Base-by-base conservation (phyloP, 2,329 filamentous ascomycete genomes). In the Sclerotinia borealis region DNA sequence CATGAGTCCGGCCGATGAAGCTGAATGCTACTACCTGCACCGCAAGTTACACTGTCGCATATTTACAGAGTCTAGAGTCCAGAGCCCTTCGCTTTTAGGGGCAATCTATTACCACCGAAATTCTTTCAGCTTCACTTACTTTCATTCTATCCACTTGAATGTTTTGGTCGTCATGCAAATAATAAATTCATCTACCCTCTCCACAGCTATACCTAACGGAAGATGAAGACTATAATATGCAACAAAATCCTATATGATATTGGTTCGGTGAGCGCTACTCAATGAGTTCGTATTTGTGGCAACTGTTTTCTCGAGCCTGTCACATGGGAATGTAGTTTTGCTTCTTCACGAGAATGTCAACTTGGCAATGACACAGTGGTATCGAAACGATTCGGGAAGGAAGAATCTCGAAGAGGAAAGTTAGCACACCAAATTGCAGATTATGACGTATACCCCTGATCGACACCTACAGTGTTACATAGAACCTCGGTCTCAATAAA, bases 401-500 rank as follows among this genome's bases (percentile, higher is more conserved):
- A 54, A 54, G 50, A 27, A 39, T 54, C 50, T 39, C 22, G 36
- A 54, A 54, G 17, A 19, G 15, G 22, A 39, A 47, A 25, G 13
- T 27, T 4, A 54, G 27, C 22, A 39, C 22, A 39, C 13, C 25
- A 27, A 8, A 39, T 19, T 39, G 22, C 25, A 41, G 8, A 22
- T 7, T 34, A 56, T 56, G 54, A 45, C 54, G 54, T 56, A 56
- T 19, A 34, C 54, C 54, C 54, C n/a, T 45, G 39, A 31, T 7
- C 27, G 17, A 55, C 37, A 41, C n/a, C 13, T 31, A 43, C n/a
- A n/a, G n/a, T n/a, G n/a, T n/a, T n/a, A n/a, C 27, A 43, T 55
- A 43, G 37, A 31, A 43, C 19, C 39, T 55, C 25, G 25, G 43
- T 55, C 13, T 25, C 6, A 41, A 41, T 29, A 41, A 29, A n/a